Conservation (phyloP, 805 yeast genomes). For the Zygosaccharomyces pseudorouxii region DNA sequence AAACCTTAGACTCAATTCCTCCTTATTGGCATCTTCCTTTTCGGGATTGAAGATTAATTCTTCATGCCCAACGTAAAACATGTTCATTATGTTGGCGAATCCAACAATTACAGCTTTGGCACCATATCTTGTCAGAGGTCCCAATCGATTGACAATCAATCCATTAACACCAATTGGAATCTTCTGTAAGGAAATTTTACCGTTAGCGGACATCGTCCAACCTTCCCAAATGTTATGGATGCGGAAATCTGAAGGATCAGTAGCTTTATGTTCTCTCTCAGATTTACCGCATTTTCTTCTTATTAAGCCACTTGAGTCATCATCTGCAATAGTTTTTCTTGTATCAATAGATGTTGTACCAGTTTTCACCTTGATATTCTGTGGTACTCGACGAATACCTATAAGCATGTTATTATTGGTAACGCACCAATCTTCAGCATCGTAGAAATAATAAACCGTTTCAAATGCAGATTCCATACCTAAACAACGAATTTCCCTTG, state of each 20-base stretch:
- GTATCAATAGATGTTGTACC: conserved; percentile 12
- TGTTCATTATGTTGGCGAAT: conserved; percentile 68
- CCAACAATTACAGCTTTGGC: conserved; percentile 71
- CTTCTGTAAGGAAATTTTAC: conserved; percentile 54
- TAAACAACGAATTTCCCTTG: conserved; percentile 82
- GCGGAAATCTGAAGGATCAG: conserved; percentile 26
- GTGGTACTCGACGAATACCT: conserved; percentile 53
- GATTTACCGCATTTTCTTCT: conserved; percentile 8
- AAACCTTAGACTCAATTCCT: conserved; percentile 46
- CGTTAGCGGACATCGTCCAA: conserved; percentile 68
- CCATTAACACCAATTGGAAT: conserved; percentile 48
- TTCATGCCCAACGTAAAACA: conserved; percentile 71
- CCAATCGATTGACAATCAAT: conserved; percentile 50
- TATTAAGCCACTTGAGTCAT: conserved; percentile 5
- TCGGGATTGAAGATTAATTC: conserved; percentile 60
- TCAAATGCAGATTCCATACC: conserved; percentile 77
- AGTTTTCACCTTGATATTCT: conserved; percentile 10
- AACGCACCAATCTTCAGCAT: conserved; percentile 73
- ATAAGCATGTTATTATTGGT: conserved; percentile 73
- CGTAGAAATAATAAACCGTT: conserved; percentile 58
- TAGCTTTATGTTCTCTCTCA: neutral
- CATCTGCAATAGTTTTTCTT: conserved; percentile 1
- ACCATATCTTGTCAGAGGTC: conserved; percentile 66
- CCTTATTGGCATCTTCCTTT: conserved; percentile 39
- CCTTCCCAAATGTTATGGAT: conserved; percentile 67